Evolutionary conservation across 345 rosid genomes (phyloP).

Genomic region (Carallia brachiata): DNA sequence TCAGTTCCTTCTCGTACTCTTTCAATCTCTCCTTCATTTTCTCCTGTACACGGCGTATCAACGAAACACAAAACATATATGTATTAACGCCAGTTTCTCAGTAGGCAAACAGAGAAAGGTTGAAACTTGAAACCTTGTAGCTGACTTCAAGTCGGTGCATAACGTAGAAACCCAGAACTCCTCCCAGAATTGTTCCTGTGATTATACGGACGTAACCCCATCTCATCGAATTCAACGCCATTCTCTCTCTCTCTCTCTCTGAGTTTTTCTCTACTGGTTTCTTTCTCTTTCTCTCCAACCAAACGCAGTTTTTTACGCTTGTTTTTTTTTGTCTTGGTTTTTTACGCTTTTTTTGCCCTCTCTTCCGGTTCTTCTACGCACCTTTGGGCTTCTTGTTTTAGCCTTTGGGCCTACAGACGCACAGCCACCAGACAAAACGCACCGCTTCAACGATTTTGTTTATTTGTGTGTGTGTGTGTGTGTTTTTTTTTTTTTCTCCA

Average conservation of each 20-base stretch:
- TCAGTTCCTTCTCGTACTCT: slow-evolving; percentile 61
- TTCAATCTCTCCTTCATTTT: slow-evolving; percentile 73
- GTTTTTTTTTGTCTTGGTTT: neutral
- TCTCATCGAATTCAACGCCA: slow-evolving; percentile 48
- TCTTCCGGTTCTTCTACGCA: too few relatives aligned
- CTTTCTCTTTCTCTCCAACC: neutral
- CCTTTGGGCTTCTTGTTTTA: too few relatives aligned
- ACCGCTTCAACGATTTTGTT: too few relatives aligned
- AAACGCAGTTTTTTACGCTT: neutral
- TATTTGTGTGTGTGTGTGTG: too few relatives aligned
- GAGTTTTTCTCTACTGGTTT: neutral
- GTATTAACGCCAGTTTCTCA: neutral
- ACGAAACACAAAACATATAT: neutral
- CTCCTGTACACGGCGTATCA: slow-evolving; percentile 40
- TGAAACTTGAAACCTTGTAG: slow-evolving; percentile 52
- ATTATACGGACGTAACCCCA: slow-evolving; percentile 83
- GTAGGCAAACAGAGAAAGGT: neutral
- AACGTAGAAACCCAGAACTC: slow-evolving; percentile 78
- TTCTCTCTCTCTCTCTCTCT: slow-evolving; percentile 13
- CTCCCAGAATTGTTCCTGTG: slow-evolving; percentile 72
- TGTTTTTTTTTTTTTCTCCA: too few relatives aligned
- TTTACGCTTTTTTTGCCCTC: neutral
- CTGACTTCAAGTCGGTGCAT: slow-evolving; percentile 74
- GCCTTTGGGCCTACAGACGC: too few relatives aligned
- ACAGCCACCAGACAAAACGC: too few relatives aligned